Conservation (phyloP, 2,329 filamentous ascomycete genomes). For the Aspergillus caelatus region DNA sequence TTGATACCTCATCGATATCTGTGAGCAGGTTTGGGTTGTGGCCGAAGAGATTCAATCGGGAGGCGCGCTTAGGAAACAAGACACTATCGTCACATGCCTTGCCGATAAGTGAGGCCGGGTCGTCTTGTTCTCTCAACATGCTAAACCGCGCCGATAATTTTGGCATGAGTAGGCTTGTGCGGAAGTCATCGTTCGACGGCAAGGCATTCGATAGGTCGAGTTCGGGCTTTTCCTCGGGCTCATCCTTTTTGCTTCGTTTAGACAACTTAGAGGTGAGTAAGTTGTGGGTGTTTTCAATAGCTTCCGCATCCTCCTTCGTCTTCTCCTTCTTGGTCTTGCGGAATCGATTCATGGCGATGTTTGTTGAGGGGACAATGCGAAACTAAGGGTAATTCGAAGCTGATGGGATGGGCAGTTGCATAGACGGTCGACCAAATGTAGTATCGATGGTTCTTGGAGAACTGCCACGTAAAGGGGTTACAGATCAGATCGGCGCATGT, state of each 20-base stretch:
- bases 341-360: conserved; percentile 44
- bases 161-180: conserved; percentile 94
- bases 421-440: neutral
- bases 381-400: neutral
- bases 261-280: conserved; percentile 41
- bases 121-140: conserved; percentile 93
- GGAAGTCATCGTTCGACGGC: conserved; percentile 84
- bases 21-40: conserved; percentile 63
- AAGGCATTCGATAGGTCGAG: conserved; percentile 75
- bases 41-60: conserved; percentile 73
- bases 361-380: neutral
- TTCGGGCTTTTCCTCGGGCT: conserved; percentile 55
- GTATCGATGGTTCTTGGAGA: neutral
- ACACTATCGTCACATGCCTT: conserved; percentile 97
- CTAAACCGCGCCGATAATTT: conserved; percentile 93
- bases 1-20: conserved; percentile 88
- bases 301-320: conserved; percentile 23
- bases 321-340: conserved; percentile 43
- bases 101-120: conserved; percentile 83
- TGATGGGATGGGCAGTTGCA: neutral
- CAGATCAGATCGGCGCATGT: neutral
- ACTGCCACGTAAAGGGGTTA: conserved; percentile 1
- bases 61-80: conserved; percentile 77
- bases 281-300: conserved; percentile 44
- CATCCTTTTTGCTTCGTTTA: conserved; percentile 55